phyloP scores from a whole-genome alignment of 2,329 filamentous ascomycete species.

The Sporothrix variecibatus region DNA sequence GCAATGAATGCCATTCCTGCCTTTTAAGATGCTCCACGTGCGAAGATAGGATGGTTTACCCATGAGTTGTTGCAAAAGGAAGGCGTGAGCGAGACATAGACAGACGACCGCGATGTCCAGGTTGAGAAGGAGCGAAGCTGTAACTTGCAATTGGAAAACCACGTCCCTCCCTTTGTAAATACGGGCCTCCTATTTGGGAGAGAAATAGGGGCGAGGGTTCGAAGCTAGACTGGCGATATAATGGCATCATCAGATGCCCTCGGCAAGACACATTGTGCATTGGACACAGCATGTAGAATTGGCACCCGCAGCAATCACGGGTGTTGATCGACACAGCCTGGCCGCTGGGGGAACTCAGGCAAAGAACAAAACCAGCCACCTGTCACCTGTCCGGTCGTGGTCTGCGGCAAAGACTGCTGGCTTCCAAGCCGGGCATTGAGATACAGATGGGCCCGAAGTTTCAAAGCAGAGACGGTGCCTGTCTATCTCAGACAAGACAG shows the following conservation, averaged over 20 bases:
- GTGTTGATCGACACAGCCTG: slow-evolving; percentile 14
- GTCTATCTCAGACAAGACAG: slow-evolving; percentile 9
- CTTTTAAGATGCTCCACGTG: slow-evolving; percentile 13
- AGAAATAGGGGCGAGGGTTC: not conserved
- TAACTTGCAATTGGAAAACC: not conserved
- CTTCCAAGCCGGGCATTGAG: slow-evolving; percentile 16
- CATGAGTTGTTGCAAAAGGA: not conserved
- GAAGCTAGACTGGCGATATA: not conserved
- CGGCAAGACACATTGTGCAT: not conserved
- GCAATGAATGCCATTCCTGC: slow-evolving; percentile 6
- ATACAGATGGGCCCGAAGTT: slow-evolving; percentile 14
- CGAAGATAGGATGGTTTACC: not conserved
- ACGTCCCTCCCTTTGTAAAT: not conserved
- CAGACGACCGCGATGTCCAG: not conserved
- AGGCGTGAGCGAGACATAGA: not conserved
- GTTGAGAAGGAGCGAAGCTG: not conserved
- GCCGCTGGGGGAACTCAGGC: slow-evolving; percentile 1
- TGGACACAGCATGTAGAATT: not conserved
- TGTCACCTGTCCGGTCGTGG: not conserved
- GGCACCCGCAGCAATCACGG: not conserved
- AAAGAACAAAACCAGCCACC: slow-evolving; percentile 20
- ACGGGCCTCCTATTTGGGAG: not conserved
- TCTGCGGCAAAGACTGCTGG: not conserved
- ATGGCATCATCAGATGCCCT: too few species aligned
- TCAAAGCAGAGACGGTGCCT: not conserved